Evolutionary conservation across 257 asterid species (phyloP), one percentile per base, ranked within the genome.

Genomic region (Anisodus acutangulus): DNA sequence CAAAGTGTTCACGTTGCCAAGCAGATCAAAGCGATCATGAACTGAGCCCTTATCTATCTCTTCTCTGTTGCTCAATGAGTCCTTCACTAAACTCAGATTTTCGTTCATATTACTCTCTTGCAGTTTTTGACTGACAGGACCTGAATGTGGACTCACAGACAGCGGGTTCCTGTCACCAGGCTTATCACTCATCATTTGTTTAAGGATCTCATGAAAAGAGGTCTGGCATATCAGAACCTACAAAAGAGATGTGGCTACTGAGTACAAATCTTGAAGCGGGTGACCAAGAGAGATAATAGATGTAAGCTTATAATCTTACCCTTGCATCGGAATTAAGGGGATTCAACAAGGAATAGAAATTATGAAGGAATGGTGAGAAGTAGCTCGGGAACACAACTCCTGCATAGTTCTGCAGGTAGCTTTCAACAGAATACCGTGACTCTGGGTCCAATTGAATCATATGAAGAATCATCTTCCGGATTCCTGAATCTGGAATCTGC

Each of bases 401-500:
- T 15, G 97, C 93, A 85, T 90, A 95, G 85, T 88, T 88, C 90
- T 93, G 98, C 93, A 95, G 89, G 92, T 97, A 97, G 87, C 91
- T 91, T 90, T 95, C 98, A 71, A 98, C 99, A 88, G 98, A 91
- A 86, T 83, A 89, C 83, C 99, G 95, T 9, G 92, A 91, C 81
- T 93, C 99, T 3, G 98, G 96, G 78, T 97, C 97, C 91, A 94
- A 88, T 80, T 97, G 99, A 88, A 97, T 93, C 99, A 97, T 97
- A 86, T 97, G 99, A 86, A 97, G 98, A 84, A 97, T 94, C 99
- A 97, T 93, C 91, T 93, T 93, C 76, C 98, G 98, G 82, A 97
- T 92, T 87, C 97, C 99, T 83, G 98, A 90, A 90, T 97, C 99
- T 83, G 97, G 99, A 85, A 97, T 97, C 99, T 97, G 91, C 88